Evolutionary conservation across 805 yeast species (phyloP), one percentile per base, ranked within the genome.

Genomic region (Nakazawaea wyomingensis): DNA sequence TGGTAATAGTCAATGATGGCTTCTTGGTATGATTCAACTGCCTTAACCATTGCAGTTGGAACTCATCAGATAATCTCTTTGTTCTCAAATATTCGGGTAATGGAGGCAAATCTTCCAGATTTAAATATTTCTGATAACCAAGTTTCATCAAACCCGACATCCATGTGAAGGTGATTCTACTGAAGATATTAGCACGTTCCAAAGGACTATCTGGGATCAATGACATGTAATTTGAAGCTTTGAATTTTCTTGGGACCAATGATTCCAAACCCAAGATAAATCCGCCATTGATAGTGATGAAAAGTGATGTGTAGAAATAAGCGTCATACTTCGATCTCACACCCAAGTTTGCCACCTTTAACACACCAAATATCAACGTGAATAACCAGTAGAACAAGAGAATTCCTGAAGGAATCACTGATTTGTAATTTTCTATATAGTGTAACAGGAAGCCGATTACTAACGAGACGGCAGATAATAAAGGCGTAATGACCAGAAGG

Each of bases 11-110:
- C 29, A 64, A 49, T 8, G 66, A 61, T 9, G 68, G 69, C 29
- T 51, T 60, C 48, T 53, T 50, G 57, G 68, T 21, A 55, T 56
- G 6, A 51, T 54, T 47, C 45, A 68, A 51, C 58, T 87, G 83
- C 7, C 54, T 47, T 14, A 68, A 64, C 96, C 97, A 91, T 44
- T 72, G 64, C 2, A 61, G 51, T 41, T 71, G 70, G 46, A 93
- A 76, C 1, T 56, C 59, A 5, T 66, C 58, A 5, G 82, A 63
- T 16, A 82, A 70, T 26, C 60, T 59, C 18, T 65, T 64, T 7
- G 96, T 71, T 44, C 74, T 78, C 50, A 86, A 76, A 29, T 72
- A 74, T 2, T 64, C 60, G 10, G 98, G 96, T 39, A 93, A 73
- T 14, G 76, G 73, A 14, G 96, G 96, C 47, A 91, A 74, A 61